A percentile compares a stretch with the other conserved stretches of the same genome.
These are phyloP conservation scores for Herpetomonas tarakana DNA, from an alignment of 208 protist genomes.

Conservation along the genomic window DNA sequence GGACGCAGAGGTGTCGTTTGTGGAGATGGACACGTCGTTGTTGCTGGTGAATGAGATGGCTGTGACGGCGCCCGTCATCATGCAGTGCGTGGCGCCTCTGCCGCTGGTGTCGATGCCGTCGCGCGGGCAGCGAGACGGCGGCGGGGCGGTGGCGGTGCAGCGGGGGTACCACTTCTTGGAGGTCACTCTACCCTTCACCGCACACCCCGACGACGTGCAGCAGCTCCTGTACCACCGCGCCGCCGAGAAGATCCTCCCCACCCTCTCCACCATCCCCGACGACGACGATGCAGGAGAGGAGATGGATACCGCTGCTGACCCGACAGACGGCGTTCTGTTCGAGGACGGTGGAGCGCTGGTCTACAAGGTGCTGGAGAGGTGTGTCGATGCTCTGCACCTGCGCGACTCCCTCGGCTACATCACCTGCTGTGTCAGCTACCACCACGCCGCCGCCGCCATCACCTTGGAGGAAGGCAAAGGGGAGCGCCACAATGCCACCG, in stretches of 20 bases:
- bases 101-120: slow-evolving; percentile 21
- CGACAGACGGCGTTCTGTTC: background rate
- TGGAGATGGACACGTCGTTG: slow-evolving; percentile 54
- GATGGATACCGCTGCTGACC: background rate
- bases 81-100: slow-evolving; percentile 56
- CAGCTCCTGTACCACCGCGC: background rate
- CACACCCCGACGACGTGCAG: slow-evolving; percentile 10
- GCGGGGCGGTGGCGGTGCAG: slow-evolving; percentile 12
- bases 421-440: slow-evolving; percentile 31
- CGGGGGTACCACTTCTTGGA: slow-evolving; percentile 21
- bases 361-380: slow-evolving; percentile 11
- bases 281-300: background rate
- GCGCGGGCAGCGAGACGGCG: slow-evolving; percentile 19
- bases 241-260: background rate
- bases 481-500: background rate
- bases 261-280: background rate
- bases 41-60: slow-evolving; percentile 73
- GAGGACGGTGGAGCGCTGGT: slow-evolving; percentile 3
- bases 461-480: background rate
- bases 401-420: slow-evolving; percentile 65
- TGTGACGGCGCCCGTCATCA: slow-evolving; percentile 58
- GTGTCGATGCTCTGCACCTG: slow-evolving; percentile 41
- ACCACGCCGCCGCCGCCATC: background rate
- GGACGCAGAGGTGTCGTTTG: slow-evolving; percentile 71
- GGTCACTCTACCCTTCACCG: slow-evolving; percentile 45